Evolutionary conservation across 75 land plant species (phyloP), one percentile per base, ranked within the genome.

Genomic region (Cryptomeria japonica): DNA sequence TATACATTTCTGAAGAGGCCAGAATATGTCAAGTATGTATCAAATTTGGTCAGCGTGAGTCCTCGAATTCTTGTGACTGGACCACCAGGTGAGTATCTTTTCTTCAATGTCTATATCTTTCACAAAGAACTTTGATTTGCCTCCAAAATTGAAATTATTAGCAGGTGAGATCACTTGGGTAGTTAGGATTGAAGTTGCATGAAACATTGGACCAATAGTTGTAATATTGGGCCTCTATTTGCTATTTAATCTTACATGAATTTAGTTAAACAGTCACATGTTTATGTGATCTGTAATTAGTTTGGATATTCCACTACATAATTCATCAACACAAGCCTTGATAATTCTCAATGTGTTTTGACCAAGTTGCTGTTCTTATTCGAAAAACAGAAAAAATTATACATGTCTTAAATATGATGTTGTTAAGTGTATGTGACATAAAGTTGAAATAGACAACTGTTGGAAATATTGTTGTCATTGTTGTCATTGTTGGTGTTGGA

Each of bases 41-140:
- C 88, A 19, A 87, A 89, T 49, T 72, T 91, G 83, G 89, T 51
- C 31, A 86, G 86, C 39, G 91, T 91, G 46, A 89, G 92, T 86
- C 79, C 91, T 46, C 85, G 91, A 49, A 89, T 91, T 56, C 84
- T 91, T 41, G 37, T 91, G 83, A 89, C 91, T 70, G 92, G 92
- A 73, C 92, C 91, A 47, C 91, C 85, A 61, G 92, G 91, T 91
- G 87, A 36, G 84, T 80, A 70, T 80, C 46, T 79, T 80, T 41
- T 80, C 11, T 80, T 22, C 10, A 80, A 28, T 0, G 46, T 19
- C 12, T 41, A 25, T 49, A 19, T 42, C 1, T 37, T 80, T 19
- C 83, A 42, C 37, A 41, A 42, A 41, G 83, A 39, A 80, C 42
- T 77, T 15, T 77, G 80, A 77, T 0, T 15, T 80, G 47, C 47